Evolutionary conservation across 2,329 filamentous ascomycete species (phyloP).

Genomic region (Ascocoryne sarcoides): DNA sequence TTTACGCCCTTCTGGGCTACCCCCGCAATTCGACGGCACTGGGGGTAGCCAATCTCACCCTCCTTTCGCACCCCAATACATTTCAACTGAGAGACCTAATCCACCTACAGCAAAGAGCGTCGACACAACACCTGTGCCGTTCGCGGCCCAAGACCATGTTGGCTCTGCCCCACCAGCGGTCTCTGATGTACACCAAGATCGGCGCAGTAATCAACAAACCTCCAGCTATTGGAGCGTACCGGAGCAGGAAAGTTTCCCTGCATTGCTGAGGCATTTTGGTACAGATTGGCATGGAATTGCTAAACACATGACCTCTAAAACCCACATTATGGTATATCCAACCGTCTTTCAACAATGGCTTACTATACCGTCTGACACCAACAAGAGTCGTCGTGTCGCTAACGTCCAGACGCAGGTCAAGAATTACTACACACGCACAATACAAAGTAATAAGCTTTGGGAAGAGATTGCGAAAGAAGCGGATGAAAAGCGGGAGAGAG

Average conservation of each 20-base stretch:
- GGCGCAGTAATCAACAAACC: slow-evolving; percentile 39
- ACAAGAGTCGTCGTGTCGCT: slow-evolving; percentile 26
- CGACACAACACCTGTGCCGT: slow-evolving; percentile 11
- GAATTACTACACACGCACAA: slow-evolving; percentile 58
- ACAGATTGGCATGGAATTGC: slow-evolving; percentile 73
- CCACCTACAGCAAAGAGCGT: not conserved
- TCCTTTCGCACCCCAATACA: slow-evolving; percentile 15
- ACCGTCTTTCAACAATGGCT: slow-evolving; percentile 24
- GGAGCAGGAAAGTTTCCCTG: slow-evolving; percentile 69
- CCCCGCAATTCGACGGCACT: slow-evolving; percentile 20
- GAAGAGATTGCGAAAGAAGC: slow-evolving; percentile 51
- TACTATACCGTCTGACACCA: slow-evolving; percentile 21
- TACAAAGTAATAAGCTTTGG: slow-evolving; percentile 51
- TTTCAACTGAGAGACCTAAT: slow-evolving; percentile 16
- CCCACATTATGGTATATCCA: slow-evolving; percentile 66
- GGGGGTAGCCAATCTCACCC: slow-evolving; percentile 7
- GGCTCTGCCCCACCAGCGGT: slow-evolving; percentile 20
- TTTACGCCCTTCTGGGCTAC: slow-evolving; percentile 6
- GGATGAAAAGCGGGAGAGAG: slow-evolving; percentile 44
- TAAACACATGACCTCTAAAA: slow-evolving; percentile 73
- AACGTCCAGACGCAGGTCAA: slow-evolving; percentile 45
- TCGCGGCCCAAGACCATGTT: slow-evolving; percentile 21
- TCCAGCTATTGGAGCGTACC: slow-evolving; percentile 86
- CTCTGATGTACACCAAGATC: slow-evolving; percentile 22
- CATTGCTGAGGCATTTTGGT: slow-evolving; percentile 64